A percentile compares a stretch with the other conserved stretches of the same genome.
Evolutionary conservation across 2,329 filamentous ascomycete genomes (phyloP).

Genomic region (Grosmannia huntii): DNA sequence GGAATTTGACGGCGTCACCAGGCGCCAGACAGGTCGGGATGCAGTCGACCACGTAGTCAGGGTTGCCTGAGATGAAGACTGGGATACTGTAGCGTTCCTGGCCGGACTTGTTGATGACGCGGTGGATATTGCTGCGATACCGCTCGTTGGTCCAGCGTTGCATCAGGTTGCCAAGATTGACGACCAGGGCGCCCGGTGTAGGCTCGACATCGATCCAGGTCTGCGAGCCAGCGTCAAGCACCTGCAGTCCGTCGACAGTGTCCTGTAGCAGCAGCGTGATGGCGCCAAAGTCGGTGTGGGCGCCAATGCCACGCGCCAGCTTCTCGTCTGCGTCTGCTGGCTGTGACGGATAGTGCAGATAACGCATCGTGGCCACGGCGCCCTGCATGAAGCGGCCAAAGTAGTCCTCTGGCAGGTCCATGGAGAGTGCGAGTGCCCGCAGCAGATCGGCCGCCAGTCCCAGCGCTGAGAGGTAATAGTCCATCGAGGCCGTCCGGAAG

Average conservation of each 20-base stretch:
- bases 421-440: constrained; percentile 17
- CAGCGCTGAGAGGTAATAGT: constrained; percentile 20
- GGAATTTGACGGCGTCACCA: constrained; percentile 2
- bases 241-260: constrained; percentile 34
- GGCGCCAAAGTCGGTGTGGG: constrained; percentile 41
- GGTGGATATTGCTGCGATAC: constrained; percentile 40
- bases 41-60: constrained; percentile 10
- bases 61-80: constrained; percentile 9
- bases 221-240: constrained; percentile 25
- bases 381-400: constrained; percentile 29
- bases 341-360: constrained; percentile 37
- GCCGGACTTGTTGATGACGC: constrained; percentile 27
- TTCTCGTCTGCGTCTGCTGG: constrained; percentile 14
- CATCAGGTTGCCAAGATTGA: constrained; percentile 37
- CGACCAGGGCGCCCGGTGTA: constrained; percentile 30
- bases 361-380: constrained; percentile 41
- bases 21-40: constrained; percentile 3
- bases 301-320: constrained; percentile 17
- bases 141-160: constrained; percentile 35
- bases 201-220: constrained; percentile 33
- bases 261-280: constrained; percentile 42
- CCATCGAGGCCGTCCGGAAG: constrained; percentile 18
- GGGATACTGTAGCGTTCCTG: constrained; percentile 10
- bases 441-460: constrained; percentile 17
- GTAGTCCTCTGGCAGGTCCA: constrained; percentile 15